Conservation (phyloP, 148 eudicot genomes). For the Camellia japonica region DNA sequence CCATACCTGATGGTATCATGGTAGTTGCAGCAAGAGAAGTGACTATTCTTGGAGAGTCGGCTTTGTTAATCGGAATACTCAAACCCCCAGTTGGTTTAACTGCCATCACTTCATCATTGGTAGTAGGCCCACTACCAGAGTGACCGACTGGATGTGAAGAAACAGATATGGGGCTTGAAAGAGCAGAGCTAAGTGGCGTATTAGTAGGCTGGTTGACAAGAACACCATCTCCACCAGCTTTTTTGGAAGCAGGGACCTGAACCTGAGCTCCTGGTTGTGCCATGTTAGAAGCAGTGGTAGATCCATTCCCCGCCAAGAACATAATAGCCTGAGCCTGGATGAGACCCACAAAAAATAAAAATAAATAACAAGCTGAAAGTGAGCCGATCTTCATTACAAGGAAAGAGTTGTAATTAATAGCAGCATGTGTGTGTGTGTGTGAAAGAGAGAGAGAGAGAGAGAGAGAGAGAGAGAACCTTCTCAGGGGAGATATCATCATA, state of each 20-base stretch:
- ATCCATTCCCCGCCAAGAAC: constrained; percentile 43
- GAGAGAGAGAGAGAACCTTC: constrained; percentile 39
- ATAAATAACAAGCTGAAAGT: neutral
- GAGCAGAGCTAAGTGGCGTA: constrained; percentile 30
- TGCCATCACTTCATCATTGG: constrained; percentile 27
- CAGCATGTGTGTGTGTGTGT: neutral
- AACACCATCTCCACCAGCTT: constrained; percentile 16
- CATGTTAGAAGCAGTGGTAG: constrained; percentile 15
- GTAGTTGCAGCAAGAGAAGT: constrained; percentile 28
- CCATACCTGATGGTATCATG: constrained; percentile 45
- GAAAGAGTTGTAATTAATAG: constrained; percentile 5
- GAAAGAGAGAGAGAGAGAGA: neutral
- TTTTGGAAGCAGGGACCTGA: constrained; percentile 30
- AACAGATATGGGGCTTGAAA: constrained; percentile 43
- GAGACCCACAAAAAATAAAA: neutral
- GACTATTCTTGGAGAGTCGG: constrained; percentile 24
- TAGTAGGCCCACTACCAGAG: constrained; percentile 22
- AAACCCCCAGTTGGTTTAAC: constrained; percentile 27
- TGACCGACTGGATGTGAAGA: constrained; percentile 41
- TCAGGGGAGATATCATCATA: constrained; percentile 56
- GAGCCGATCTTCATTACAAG: neutral
- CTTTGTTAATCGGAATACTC: constrained; percentile 22
- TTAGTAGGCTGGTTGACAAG: constrained; percentile 21
- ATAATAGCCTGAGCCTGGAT: constrained; percentile 61
- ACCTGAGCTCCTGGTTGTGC: constrained; percentile 31